phyloP scores from a whole-genome alignment of 768 basidiomycete species.

The Suillus decipiens region DNA sequence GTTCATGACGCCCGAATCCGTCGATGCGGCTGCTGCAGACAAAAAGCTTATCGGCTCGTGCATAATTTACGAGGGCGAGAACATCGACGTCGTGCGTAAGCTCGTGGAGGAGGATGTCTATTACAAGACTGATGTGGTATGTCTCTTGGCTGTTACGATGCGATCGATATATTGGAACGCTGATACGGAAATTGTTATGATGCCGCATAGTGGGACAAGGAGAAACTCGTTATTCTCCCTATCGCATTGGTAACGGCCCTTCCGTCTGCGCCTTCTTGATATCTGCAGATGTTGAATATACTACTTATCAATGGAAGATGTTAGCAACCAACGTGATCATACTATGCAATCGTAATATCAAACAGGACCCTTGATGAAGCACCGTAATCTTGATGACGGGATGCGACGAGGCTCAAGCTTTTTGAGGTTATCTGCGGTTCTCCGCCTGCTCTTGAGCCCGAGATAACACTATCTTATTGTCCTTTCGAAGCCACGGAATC shows the following conservation, averaged over 20 bases:
- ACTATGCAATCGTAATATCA: not conserved
- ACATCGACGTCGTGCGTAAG: slow-evolving; percentile 42
- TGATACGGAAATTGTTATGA: slow-evolving; percentile 2
- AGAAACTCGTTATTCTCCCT: slow-evolving; percentile 54
- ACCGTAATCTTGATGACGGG: not conserved
- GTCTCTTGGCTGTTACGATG: slow-evolving; percentile 1
- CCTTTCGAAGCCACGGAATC: not conserved
- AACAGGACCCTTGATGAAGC: no score
- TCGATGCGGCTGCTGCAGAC: slow-evolving; percentile 44
- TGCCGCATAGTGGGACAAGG: slow-evolving; percentile 54
- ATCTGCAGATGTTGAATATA: not conserved
- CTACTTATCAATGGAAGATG: not conserved
- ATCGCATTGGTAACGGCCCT: slow-evolving; percentile 34
- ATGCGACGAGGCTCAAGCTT: not conserved
- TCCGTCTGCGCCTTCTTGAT: slow-evolving; percentile 15
- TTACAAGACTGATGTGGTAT: slow-evolving; percentile 27
- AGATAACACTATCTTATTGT: slow-evolving; percentile 3
- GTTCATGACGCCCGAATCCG: slow-evolving; percentile 56
- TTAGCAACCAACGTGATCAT: not conserved
- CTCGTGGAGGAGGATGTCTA: slow-evolving; percentile 28
- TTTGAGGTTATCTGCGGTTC: not conserved
- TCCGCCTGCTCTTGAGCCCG: not conserved
- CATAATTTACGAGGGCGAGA: slow-evolving; percentile 55
- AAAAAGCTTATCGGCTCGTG: slow-evolving; percentile 62
- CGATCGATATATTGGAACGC: not conserved